Base-by-base conservation (phyloP, 768 basidiomycete genomes). In the Podaxis sp. region DNA sequence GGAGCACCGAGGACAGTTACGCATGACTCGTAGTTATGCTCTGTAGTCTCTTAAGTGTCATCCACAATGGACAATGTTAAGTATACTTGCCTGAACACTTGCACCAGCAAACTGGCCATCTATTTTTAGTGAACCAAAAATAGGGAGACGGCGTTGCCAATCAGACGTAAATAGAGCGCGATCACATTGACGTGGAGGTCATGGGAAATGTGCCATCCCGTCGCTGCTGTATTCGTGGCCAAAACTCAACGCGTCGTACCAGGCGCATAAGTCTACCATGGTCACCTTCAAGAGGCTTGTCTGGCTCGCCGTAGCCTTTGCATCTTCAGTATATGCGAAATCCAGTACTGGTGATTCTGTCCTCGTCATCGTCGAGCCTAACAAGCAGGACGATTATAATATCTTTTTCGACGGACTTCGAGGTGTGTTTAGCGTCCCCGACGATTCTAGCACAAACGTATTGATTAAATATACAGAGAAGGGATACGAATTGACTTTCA, bases 401-500 rank as follows among this genome's bases (percentile, higher is more conserved):
- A 75, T 87, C 67, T 96, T 97, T 82, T 95, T 93, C 73, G 72
- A 81, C 57, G 87, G 85, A 16, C 77, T 98, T 52, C 79, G 83
- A 77, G 83, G 95, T 95, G 57, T 52, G 73, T 70, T 21, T 25
- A 27, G 55, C 37, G 23, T 14, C 42, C 16, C 16, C 7, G 32
- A 5, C 21, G 3, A 50, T 7, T 16, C 2, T n/a, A 53, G 5
- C 27, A 65, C 61, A 55, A 51, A 21, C 4, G 14, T 32, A 55
- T 56, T 50, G 38, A 51, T 25, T 32, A 61, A 37, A 9, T 40
- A 10, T 62, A 14, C 67, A 95, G 92, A 84, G 51, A 79, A 86
- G 62, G 96, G 96, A 7, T 97, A 91, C 73, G 79, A 91, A 54
- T 76, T 98, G 50, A 94, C 90, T 0, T 94, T 95, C 79, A 88